Evolutionary conservation across 345 rosid species (phyloP).

Genomic region (Salix purpurea): DNA sequence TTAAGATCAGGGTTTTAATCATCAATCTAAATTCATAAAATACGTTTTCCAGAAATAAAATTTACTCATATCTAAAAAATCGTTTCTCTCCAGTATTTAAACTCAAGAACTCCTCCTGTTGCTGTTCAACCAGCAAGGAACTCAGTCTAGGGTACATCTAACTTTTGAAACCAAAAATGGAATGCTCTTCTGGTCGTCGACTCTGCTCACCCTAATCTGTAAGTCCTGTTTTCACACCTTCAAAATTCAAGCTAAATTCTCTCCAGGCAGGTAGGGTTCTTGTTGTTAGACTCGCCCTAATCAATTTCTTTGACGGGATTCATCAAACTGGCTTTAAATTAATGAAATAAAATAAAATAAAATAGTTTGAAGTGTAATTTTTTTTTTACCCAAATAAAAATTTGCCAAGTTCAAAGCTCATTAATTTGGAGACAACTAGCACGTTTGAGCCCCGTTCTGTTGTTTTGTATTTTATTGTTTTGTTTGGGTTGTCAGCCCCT

Average conservation of each 20-base stretch:
- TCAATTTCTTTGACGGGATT: background rate
- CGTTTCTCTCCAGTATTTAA: no score
- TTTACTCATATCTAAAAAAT: no score
- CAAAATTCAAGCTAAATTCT: background rate
- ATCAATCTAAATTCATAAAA: no score
- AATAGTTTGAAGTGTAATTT: no score
- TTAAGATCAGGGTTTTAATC: no score
- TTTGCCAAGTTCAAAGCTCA: no score
- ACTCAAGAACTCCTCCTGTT: background rate
- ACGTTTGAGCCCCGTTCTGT: no score
- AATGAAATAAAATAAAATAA: background rate
- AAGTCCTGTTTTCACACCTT: background rate
- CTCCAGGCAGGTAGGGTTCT: background rate
- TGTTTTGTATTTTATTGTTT: no score
- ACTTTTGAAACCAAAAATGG: no score
- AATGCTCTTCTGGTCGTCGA: background rate
- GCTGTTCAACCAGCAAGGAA: background rate
- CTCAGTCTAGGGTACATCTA: background rate
- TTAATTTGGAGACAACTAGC: no score
- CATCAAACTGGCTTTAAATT: background rate
- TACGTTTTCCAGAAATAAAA: rapidly evolving
- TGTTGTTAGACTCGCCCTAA: background rate
- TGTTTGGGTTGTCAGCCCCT: no score
- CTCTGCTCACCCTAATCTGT: background rate
- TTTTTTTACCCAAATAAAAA: no score